Conservation (phyloP, 148 eudicot species). For the Linanthus parryae region DNA sequence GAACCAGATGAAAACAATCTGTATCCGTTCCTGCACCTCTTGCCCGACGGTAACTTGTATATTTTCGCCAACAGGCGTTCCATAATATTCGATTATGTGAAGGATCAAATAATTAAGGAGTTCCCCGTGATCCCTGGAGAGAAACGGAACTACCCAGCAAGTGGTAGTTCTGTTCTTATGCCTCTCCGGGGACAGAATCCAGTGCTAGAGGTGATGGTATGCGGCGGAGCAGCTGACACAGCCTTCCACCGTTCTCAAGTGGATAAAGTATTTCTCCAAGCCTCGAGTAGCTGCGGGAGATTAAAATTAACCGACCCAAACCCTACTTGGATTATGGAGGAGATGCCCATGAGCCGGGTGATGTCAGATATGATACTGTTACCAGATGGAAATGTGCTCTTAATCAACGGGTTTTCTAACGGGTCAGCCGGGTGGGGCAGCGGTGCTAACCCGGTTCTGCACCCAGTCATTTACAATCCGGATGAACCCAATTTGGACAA, state of each 20-base stretch:
- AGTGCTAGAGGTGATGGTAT: constrained; percentile 52
- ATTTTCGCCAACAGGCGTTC: neutral
- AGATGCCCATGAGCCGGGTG: constrained; percentile 65
- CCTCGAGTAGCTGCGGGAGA: constrained; percentile 42
- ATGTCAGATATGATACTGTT: constrained; percentile 66
- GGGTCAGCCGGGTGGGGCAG: constrained; percentile 91
- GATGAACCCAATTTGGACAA: constrained; percentile 9
- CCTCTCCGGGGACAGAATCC: constrained; percentile 30
- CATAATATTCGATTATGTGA: neutral
- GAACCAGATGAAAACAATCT: constrained; percentile 2
- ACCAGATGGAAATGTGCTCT: constrained; percentile 58
- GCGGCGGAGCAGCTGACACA: constrained; percentile 62
- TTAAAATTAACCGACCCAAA: constrained; percentile 31
- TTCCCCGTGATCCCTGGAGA: constrained; percentile 61
- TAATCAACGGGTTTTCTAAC: constrained; percentile 54
- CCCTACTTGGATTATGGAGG: constrained; percentile 59
- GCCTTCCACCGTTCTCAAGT: constrained; percentile 27
- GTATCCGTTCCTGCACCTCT: neutral
- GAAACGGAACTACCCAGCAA: constrained; percentile 55
- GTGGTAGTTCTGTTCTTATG: constrained; percentile 57
- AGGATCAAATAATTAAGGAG: constrained; percentile 20
- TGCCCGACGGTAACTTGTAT: neutral
- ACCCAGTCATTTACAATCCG: constrained; percentile 50
- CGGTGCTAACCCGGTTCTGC: constrained; percentile 47
- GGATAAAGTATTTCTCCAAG: constrained; percentile 26